Conservation (phyloP, 306 rosid species). For the Ormosia semicastrata region DNA sequence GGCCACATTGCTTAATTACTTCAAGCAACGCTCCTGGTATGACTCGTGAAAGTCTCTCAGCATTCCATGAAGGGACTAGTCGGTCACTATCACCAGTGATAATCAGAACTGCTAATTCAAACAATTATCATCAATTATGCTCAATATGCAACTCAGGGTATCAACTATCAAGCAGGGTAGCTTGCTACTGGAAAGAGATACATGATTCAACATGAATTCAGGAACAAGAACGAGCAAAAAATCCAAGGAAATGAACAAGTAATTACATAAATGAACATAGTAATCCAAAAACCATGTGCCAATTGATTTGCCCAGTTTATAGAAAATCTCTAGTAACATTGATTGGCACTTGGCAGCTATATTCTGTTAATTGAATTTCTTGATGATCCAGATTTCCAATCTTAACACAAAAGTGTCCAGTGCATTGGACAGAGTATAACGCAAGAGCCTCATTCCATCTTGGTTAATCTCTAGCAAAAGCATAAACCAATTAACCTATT, state of each 20-base stretch:
- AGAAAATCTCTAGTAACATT: neutral
- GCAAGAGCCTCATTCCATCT: neutral
- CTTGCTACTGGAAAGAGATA: neutral
- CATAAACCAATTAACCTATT: neutral
- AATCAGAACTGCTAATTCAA: conserved; percentile 65
- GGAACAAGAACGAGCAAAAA: neutral
- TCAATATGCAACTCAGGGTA: conserved; percentile 5
- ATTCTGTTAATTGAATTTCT: neutral
- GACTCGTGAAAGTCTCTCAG: conserved; percentile 73
- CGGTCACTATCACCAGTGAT: conserved; percentile 84
- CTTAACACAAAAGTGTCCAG: neutral
- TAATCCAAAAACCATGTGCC: neutral
- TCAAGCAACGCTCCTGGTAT: conserved; percentile 76
- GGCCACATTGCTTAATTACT: conserved; percentile 82
- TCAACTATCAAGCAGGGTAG: neutral
- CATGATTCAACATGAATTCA: conserved; percentile 3
- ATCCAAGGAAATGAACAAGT: neutral
- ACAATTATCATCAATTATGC: conserved; percentile 20
- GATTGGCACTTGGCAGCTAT: neutral
- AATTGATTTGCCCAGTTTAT: neutral
- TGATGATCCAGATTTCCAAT: neutral
- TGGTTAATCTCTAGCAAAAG: conserved; percentile 1
- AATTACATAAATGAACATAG: conserved; percentile 3
- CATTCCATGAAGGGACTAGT: conserved; percentile 85
- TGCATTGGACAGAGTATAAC: neutral